A percentile compares a stretch with the other conserved stretches of the same genome.
These are phyloP conservation scores for Apiotrichum veenhuisii DNA, from an alignment of 1,284 basidiomycete species.

Conservation along the genomic window DNA sequence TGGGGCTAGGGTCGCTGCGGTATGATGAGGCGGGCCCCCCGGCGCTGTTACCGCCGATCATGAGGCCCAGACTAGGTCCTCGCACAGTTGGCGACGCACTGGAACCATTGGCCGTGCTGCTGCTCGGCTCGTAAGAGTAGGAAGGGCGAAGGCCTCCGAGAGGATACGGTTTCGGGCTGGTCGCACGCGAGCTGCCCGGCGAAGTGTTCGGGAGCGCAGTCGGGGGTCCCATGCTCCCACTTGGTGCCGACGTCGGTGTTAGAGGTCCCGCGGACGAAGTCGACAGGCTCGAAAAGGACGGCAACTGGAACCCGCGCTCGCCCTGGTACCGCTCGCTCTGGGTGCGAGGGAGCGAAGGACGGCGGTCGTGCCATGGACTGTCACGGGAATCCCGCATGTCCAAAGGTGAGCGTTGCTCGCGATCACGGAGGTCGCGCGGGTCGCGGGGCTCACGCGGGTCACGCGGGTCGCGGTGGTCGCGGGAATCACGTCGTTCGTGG, in stretches of 20 bases:
- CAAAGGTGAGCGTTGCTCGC: conserved; percentile 3
- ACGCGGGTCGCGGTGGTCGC: conserved; percentile 12
- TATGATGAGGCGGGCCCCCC: conserved; percentile 1
- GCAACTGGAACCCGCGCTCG: conserved; percentile 11
- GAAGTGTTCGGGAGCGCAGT: conserved; percentile 2
- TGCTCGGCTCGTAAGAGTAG: conserved; percentile 13
- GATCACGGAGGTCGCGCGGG: conserved; percentile 3
- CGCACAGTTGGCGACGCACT: background rate
- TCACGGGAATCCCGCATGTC: conserved; percentile 9
- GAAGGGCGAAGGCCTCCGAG: conserved; percentile 13
- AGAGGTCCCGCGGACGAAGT: conserved; percentile 6
- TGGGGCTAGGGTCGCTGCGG: conserved; percentile 6
- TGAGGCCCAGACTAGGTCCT: conserved; percentile 1
- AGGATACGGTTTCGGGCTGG: conserved; percentile 9
- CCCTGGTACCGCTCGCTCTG: conserved; percentile 15
- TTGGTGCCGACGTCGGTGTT: conserved; percentile 10
- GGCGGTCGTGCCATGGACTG: conserved; percentile 8
- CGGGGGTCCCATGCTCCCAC: conserved; percentile 17
- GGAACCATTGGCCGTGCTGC: background rate
- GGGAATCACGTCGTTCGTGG: conserved; percentile 11
- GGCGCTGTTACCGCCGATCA: background rate
- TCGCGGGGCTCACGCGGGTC: conserved; percentile 12
- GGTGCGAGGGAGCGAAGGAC: conserved; percentile 11
- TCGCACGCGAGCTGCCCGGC: conserved; percentile 9
- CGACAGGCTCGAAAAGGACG: conserved; percentile 12